Base-by-base conservation (phyloP, 139 green algal genomes). In the Chlamydomonas eustigma region DNA sequence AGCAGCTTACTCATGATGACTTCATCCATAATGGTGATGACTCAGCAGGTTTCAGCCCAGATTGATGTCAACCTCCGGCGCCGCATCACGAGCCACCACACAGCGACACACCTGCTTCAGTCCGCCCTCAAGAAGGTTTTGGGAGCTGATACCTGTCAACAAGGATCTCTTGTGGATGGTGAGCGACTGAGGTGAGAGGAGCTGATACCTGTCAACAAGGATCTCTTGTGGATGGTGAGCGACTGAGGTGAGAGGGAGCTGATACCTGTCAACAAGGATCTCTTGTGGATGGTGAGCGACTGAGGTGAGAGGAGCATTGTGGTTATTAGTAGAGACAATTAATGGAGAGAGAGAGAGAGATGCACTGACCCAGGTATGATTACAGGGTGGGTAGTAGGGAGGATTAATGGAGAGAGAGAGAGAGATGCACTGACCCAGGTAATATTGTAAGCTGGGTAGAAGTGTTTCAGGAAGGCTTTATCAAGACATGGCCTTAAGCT, bases 41-140 rank as follows among this genome's bases (percentile, higher is more conserved):
- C n/a, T n/a, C 44, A 8, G n/a, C 82, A 90, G 86, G 80, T 94
- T 37, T 66, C 37, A 0, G 90, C 89, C 0, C 34, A 65, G 28
- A 92, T 97, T 74, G 90, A 96, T 64, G 38, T 50, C 8, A 34
- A 28, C 0, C 63, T 88, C 31, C 79, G 90, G 1, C 78, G 80
- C 12, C 80, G 85, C 28, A 67, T 78, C 0, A 69, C 79, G 25
- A 73, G 72, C 18, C 87, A 98, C 82, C 94, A 98, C 89, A 97
- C 93, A 0, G 92, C 94, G 30, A 98, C 94, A 0, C 94, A 98
- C 85, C 87, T 98, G 64, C 85, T 98, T 64, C 92, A 93, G 74
- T 78, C 79, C 1, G 89, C 90, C 1, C 84, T 95, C 4, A 93
- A 92, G 84, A n/a, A 50, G 37, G 93, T 97, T 33, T 81, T 98